Evolutionary conservation across 805 yeast genomes (phyloP), one percentile per base, ranked within the genome.

Genomic region (Yamadazyma takamatsuzukensis): DNA sequence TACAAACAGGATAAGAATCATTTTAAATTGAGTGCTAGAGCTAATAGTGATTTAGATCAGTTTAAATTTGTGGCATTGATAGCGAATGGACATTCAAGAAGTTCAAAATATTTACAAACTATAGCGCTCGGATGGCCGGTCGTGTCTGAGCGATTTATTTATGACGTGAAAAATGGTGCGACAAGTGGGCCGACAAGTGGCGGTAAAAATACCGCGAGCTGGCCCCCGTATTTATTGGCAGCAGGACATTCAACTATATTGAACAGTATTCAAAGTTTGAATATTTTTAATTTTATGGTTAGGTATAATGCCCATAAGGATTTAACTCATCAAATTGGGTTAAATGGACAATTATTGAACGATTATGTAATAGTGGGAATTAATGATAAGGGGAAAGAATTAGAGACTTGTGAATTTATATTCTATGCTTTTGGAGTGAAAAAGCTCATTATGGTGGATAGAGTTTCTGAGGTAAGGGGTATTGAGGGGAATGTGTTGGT

Each of bases 121-220:
- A 53, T 87, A 12, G 84, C 90, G 0, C 50, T 87, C 27, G 89
- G 90, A 2, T 87, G 95, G 95, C 97, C 97, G 2, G 71, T 83
- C 13, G 48, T 88, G 18, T 78, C 85, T 3, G 70, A 72, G 35
- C 49, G 56, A 6, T 87, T 72, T 43, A 60, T 86, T 3, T 50
- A 54, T 5, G 81, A 79, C 37, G 69, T 81, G 35, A 45, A 74
- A 2, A 42, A 48, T 2, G 48, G 50, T 29, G 36, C 44, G 2
- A 18, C 38, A 18, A n/a, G n/a, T n/a, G n/a, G n/a, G 31, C 65
- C 36, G 13, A 25, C 13, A 6, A 17, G 13, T 8, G 6, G 16
- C 13, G n/a, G n/a, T n/a, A n/a, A n/a, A n/a, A 29, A 21, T 16
- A 34, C 65, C 4, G 39, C 48, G 1, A 40, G 53, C 15, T 74